Conservation (phyloP, 345 rosid species). For the Eucalyptus erythrocorys region DNA sequence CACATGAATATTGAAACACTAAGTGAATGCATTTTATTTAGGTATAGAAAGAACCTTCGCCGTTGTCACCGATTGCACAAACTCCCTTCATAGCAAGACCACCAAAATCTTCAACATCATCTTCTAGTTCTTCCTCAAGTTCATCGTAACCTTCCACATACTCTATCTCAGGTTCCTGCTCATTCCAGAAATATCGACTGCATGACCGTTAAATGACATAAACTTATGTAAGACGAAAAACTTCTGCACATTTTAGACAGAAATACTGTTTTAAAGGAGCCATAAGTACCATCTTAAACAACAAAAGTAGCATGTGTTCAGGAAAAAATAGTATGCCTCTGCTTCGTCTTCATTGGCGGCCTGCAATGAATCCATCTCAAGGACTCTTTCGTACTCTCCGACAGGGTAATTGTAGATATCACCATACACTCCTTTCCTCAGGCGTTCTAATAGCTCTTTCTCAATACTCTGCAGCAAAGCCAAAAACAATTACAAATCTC, state of each 20-base stretch:
- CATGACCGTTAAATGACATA: neutral
- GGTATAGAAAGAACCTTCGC: slow-evolving; percentile 2
- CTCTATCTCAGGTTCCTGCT: slow-evolving; percentile 59
- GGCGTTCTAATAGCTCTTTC: slow-evolving; percentile 71
- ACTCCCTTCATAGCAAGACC: slow-evolving; percentile 15
- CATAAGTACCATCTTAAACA: neutral
- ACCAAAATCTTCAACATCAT: slow-evolving; percentile 79
- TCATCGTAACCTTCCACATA: slow-evolving; percentile 73
- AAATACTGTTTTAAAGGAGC: neutral
- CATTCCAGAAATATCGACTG: neutral
- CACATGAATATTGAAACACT: neutral
- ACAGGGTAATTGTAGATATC: slow-evolving; percentile 62
- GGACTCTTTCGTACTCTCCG: slow-evolving; percentile 22
- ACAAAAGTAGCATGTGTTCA: neutral
- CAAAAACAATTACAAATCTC: neutral
- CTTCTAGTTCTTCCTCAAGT: slow-evolving; percentile 79
- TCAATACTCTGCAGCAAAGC: slow-evolving; percentile 55
- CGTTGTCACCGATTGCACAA: slow-evolving; percentile 19
- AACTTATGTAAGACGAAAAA: neutral
- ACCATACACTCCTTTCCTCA: slow-evolving; percentile 52
- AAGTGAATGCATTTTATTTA: neutral
- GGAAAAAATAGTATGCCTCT: slow-evolving; percentile 20
- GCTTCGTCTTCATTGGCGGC: slow-evolving; percentile 24
- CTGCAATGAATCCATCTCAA: slow-evolving; percentile 28
- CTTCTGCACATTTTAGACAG: neutral